phyloP scores from a whole-genome alignment of 176 grass and related monocot species.

The Ampelocalamus luodianensis region DNA sequence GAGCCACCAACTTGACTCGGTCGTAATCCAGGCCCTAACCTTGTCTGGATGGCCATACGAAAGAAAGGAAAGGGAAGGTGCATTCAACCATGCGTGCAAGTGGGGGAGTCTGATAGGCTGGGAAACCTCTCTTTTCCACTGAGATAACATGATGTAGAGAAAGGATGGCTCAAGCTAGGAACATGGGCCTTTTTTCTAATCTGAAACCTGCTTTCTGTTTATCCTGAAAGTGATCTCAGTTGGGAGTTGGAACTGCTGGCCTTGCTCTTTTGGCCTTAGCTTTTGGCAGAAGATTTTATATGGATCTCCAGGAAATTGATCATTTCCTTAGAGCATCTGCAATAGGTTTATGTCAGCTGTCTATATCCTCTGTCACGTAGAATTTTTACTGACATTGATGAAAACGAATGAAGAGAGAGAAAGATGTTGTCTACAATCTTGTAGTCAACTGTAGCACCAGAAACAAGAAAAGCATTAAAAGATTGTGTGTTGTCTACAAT shows the following conservation, averaged over 20 bases:
- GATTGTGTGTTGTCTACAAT: too few species aligned
- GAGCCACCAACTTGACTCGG: constrained; percentile 37
- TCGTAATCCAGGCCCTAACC: constrained; percentile 12
- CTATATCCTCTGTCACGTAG: too few species aligned
- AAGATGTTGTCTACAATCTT: too few species aligned
- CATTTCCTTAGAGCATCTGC: too few species aligned
- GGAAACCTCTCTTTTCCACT: constrained; percentile 22
- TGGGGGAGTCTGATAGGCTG: constrained; percentile 39
- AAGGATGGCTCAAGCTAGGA: constrained; percentile 10
- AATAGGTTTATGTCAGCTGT: too few species aligned
- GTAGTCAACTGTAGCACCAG: too few species aligned
- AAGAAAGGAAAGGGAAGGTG: background rate
- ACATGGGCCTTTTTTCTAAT: constrained; percentile 4
- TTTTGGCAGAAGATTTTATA: constrained; percentile 24
- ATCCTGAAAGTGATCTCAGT: constrained; percentile 48
- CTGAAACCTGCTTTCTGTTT: background rate
- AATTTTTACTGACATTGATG: too few species aligned
- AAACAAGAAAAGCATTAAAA: too few species aligned
- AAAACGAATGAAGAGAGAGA: too few species aligned
- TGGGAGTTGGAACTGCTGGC: constrained; percentile 38
- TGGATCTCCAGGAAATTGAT: constrained; percentile 16
- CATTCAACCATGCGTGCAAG: too few species aligned
- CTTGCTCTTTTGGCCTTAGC: background rate
- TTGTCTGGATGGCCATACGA: background rate
- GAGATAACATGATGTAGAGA: constrained; percentile 27